Evolutionary conservation across 495 filamentous ascomycete species (phyloP), one percentile per base, ranked within the genome.

Genomic region (Sabuloglossum arenarium): DNA sequence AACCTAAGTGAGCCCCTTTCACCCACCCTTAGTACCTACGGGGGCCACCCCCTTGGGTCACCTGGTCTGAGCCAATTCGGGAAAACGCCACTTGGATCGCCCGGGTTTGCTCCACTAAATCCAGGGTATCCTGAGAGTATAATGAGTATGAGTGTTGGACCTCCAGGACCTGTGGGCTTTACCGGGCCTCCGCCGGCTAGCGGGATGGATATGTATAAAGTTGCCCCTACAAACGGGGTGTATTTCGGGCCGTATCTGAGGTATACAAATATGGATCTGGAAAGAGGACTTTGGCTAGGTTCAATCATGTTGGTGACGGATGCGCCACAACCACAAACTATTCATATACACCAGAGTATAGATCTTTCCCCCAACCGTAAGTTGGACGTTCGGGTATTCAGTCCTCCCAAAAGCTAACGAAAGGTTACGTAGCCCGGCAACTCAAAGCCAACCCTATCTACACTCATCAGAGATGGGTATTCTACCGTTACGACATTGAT

Each of bases 221-320:
- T 94, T 51, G 80, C 81, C 47, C 88, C 91, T 4, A 93, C 86
- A 1, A 98, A 98, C 58, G 89, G 88, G n/a, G 91, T 97, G 16
- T 98, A 97, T 66, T 97, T 98, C 66, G 91, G 91, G 0, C 91
- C 91, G 0, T 97, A 96, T 65, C 73, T 98, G 43, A 74, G 89
- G 59, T 98, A 98, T 63, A 85, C 86, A 4, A 98, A 98, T 63
- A 96, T 98, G 89, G 86, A 98, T 57, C 62, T 96, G 32, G 89
- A 96, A 64, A 82, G 80, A 61, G 91, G 93, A 1, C 60, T 89
- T 31, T 98, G 91, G 91, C 68, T 90, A 11, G 88, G 88, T 10
- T 84, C 80, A 1, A 84, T 86, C 61, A 68, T 87, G 59, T 79
- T 98, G 25, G 80, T 96, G 12, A 94, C 89, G 0, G 89, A 95